phyloP scores from a whole-genome alignment of 345 rosid species.

The Corchorus capsularis region DNA sequence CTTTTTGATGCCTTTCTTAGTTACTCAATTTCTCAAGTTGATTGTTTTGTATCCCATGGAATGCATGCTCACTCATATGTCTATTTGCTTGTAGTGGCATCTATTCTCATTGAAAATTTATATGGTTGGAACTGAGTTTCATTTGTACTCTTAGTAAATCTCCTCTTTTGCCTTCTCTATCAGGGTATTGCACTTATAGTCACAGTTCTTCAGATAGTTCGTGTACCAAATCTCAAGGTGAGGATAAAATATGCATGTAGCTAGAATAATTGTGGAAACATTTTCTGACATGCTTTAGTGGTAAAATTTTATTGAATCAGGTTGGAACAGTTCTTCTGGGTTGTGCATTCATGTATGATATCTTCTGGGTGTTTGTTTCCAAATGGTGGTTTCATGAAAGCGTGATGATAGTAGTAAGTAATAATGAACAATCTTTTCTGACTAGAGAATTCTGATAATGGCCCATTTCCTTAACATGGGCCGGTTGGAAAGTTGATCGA shows the following conservation, averaged over 20 bases:
- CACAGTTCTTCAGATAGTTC: conserved; percentile 96
- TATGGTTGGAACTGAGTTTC: background rate
- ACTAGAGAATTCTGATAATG: background rate
- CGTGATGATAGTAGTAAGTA: conserved; percentile 97
- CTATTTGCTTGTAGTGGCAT: conserved; percentile 3
- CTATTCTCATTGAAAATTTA: conserved; percentile 5
- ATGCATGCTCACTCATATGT: background rate
- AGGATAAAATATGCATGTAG: conserved; percentile 14
- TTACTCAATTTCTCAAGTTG: background rate
- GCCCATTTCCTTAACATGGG: background rate
- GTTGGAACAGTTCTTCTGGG: conserved; percentile 95
- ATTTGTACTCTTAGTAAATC: background rate
- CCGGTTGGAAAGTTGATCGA: background rate
- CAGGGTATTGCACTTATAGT: conserved; percentile 94
- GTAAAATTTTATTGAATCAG: conserved; percentile 45
- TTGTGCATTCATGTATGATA: conserved; percentile 93
- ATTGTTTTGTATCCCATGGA: background rate
- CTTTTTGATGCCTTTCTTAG: background rate
- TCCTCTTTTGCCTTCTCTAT: conserved; percentile 16
- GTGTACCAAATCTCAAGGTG: conserved; percentile 94
- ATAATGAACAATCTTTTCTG: conserved; percentile 6
- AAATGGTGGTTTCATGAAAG: conserved; percentile 96
- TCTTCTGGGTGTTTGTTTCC: conserved; percentile 99
- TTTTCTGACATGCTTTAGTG: background rate
- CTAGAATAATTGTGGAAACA: background rate